Evolutionary conservation across 352 stramenopile genomes (phyloP).

Genomic region (Phytophthora pisi): DNA sequence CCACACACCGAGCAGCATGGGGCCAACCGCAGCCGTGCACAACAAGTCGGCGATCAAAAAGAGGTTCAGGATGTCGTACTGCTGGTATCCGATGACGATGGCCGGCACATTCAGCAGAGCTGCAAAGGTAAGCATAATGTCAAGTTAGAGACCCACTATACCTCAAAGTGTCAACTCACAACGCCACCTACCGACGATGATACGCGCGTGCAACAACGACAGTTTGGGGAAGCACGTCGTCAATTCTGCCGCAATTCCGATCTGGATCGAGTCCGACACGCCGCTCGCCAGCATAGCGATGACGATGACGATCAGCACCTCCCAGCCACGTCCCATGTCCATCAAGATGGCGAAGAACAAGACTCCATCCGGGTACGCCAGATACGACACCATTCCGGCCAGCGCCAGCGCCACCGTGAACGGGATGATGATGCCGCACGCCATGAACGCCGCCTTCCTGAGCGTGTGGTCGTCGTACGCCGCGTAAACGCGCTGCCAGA

Average conservation of each 20-base stretch:
- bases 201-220: slow-evolving; percentile 54
- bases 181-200: slow-evolving; percentile 49
- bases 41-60: slow-evolving; percentile 81
- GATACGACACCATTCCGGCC: slow-evolving; percentile 71
- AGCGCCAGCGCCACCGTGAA: slow-evolving; percentile 76
- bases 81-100: slow-evolving; percentile 67
- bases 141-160: background rate
- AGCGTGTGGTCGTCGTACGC: slow-evolving; percentile 65
- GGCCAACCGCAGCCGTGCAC: slow-evolving; percentile 72
- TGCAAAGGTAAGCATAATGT: slow-evolving; percentile 22
- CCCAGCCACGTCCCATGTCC: slow-evolving; percentile 71
- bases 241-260: slow-evolving; percentile 74
- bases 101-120: slow-evolving; percentile 74
- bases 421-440: slow-evolving; percentile 58
- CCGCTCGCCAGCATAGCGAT: slow-evolving; percentile 72
- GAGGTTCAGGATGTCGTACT: slow-evolving; percentile 73
- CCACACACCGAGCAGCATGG: slow-evolving; percentile 75
- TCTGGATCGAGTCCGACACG: slow-evolving; percentile 75
- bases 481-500: slow-evolving; percentile 78
- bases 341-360: slow-evolving; percentile 81
- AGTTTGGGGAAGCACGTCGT: slow-evolving; percentile 73
- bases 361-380: slow-evolving; percentile 59
- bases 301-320: slow-evolving; percentile 71
- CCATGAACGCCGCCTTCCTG: slow-evolving; percentile 46
- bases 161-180: background rate